Percentiles rank a stretch among this genome's conserved stretches.
Evolutionary conservation across 257 asterid species (phyloP).

Genomic region (Nicotiana benthamiana): DNA sequence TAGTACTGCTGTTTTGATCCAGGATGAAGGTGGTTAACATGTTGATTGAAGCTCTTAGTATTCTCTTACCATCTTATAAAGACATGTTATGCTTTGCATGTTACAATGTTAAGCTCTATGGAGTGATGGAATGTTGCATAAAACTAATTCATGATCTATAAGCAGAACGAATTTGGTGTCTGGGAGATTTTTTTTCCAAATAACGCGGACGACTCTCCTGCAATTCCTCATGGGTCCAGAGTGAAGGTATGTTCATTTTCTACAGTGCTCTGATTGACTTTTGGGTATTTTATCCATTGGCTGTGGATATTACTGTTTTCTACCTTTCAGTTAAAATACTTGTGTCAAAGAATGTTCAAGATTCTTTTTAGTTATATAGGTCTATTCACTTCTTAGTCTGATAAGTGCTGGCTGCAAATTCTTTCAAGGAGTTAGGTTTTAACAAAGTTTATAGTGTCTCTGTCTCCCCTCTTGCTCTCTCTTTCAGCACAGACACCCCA

Average conservation of each 20-base stretch:
- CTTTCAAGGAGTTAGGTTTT: neutral
- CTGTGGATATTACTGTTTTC: neutral
- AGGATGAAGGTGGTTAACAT: too few relatives aligned
- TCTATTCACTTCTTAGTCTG: neutral
- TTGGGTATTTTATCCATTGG: neutral
- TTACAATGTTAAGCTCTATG: neutral
- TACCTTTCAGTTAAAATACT: neutral
- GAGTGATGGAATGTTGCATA: slow-evolving; percentile 2
- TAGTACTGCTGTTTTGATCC: too few relatives aligned
- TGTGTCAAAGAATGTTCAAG: neutral
- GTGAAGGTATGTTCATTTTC: slow-evolving; percentile 59
- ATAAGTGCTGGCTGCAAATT: neutral
- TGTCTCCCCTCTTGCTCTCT: neutral
- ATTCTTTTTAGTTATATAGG: neutral
- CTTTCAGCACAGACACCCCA: neutral
- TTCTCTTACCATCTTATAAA: neutral
- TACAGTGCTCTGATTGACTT: neutral
- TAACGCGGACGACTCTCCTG: slow-evolving; percentile 87
- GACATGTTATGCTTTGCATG: neutral
- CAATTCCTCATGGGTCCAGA: slow-evolving; percentile 93
- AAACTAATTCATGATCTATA: slow-evolving; percentile 15
- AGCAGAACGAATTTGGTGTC: slow-evolving; percentile 91
- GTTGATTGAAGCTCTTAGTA: too few relatives aligned
- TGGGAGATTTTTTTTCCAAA: slow-evolving; percentile 97
- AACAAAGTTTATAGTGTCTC: neutral